A percentile compares a stretch with the other conserved stretches of the same genome.
Conservation (phyloP, 305 asterid species). For the Solanum hybrid region DNA sequence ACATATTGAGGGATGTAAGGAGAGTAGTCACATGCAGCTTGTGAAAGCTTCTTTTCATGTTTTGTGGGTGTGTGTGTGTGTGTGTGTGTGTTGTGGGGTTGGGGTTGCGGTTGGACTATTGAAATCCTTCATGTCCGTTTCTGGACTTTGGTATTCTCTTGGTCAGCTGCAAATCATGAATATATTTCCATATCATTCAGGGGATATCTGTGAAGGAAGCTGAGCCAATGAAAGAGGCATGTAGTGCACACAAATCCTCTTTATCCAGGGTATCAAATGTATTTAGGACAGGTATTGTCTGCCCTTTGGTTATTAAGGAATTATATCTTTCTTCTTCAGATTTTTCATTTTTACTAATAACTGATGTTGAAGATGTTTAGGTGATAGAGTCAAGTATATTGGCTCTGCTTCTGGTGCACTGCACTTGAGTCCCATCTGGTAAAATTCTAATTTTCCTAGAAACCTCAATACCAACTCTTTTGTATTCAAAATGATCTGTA, state of each 20-base stretch:
- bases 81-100: background rate
- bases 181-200: slow-evolving; percentile 25
- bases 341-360: background rate
- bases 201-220: slow-evolving; percentile 52
- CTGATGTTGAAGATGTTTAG: slow-evolving; percentile 26
- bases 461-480: background rate
- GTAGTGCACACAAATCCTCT: slow-evolving; percentile 42
- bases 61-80: background rate
- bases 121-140: background rate
- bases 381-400: slow-evolving; percentile 68
- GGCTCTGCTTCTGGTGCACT: slow-evolving; percentile 47
- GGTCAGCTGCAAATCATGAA: background rate
- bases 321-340: background rate
- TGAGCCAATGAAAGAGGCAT: slow-evolving; percentile 34
- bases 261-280: slow-evolving; percentile 30
- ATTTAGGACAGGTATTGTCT: slow-evolving; percentile 36
- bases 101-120: background rate
- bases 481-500: background rate
- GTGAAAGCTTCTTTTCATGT: background rate
- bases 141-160: background rate
- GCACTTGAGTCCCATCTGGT: slow-evolving; percentile 46
- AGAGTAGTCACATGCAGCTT: background rate
- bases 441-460: background rate
- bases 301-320: background rate
- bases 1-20: background rate